phyloP scores from a whole-genome alignment of 768 basidiomycete species.

The Termitomyces sp. region DNA sequence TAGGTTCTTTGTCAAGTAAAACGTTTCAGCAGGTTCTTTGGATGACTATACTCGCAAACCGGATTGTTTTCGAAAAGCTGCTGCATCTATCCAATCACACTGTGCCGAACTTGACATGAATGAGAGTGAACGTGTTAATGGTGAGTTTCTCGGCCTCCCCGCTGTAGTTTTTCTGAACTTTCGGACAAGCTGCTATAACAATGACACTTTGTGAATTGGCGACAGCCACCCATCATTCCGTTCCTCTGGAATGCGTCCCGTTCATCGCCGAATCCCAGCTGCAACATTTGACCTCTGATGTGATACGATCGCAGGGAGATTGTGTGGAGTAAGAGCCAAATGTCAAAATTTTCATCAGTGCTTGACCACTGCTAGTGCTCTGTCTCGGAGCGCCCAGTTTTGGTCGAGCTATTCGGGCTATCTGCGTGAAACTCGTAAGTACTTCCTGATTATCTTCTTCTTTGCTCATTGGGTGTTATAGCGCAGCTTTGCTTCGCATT shows the following conservation, averaged over 20 bases:
- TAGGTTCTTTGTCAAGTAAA: not conserved
- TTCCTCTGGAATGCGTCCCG: conserved; percentile 58
- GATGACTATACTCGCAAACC: conserved; percentile 39
- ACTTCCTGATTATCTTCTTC: not conserved
- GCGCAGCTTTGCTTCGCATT: conserved; percentile 77
- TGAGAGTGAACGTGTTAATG: conserved; percentile 56
- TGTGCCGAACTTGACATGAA: conserved; percentile 56
- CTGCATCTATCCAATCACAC: conserved; percentile 36
- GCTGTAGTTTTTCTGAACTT: not conserved
- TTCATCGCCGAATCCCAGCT: conserved; percentile 21
- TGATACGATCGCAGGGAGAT: conserved; percentile 27
- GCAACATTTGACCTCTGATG: conserved; percentile 11
- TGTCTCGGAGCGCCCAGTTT: conserved; percentile 73
- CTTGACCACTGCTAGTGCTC: conserved; percentile 37
- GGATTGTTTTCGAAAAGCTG: conserved; percentile 60
- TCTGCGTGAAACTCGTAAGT: conserved; percentile 71
- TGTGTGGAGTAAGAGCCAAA: conserved; percentile 43
- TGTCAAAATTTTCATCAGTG: not conserved
- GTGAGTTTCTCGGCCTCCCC: conserved; percentile 23
- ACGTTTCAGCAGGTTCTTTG: conserved; percentile 17
- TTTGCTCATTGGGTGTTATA: conserved; percentile 16
- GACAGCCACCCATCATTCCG: conserved; percentile 61
- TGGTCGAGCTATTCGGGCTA: conserved; percentile 88
- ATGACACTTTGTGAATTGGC: conserved; percentile 80
- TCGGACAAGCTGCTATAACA: conserved; percentile 55